Base-by-base conservation (phyloP, 371 early-diverging fungal species). In the Ecytonucleospora hepatopenaei region DNA sequence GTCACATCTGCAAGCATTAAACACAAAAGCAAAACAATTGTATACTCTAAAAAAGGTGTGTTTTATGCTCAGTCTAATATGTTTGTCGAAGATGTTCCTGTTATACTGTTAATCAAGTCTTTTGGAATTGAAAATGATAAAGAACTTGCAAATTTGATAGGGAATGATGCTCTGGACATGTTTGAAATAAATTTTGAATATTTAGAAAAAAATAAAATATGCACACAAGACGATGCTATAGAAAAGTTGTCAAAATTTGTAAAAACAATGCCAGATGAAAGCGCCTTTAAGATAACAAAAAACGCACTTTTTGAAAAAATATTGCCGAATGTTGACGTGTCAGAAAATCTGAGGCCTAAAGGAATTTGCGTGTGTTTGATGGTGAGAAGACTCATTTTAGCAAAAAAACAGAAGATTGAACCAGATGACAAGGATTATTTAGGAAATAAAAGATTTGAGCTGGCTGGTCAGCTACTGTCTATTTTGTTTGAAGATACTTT, bases 401-500 rank as follows among this genome's bases (percentile, higher is more conserved):
- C 93, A 24, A 46, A 70, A 33, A 84, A 87, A 74, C 85, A 87
- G 57, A 85, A 85, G 33, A 85, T 86, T 5, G 79, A 86, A 67
- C 85, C 90, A 2, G 97, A 97, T 78, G 97, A 99, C 79, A 88
- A 93, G 72, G 99, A 99, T 83, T 99, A 92, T 81, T 86, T 97
- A 33, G 99, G 99, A 72, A 99, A 99, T 84, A 99, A 99, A 81
- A 86, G 98, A 77, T 82, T 97, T 66, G 99, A 99, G 82, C 69
- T 74, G 3, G 95, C 98, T 26, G 99, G 99, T 40, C 92, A 94
- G 73, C 81, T 99, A 59, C 80, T 99, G 0, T 87, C 91, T 0
- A 84, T 99, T 40, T 82, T 99, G 48, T 97, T 99, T 76, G 98
- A 99, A 82, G 99, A 99, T 85, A 80, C 92, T 69, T 97, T 99